phyloP scores from a whole-genome alignment of 768 basidiomycete species.

The Tubosaeta brunneosetosa region DNA sequence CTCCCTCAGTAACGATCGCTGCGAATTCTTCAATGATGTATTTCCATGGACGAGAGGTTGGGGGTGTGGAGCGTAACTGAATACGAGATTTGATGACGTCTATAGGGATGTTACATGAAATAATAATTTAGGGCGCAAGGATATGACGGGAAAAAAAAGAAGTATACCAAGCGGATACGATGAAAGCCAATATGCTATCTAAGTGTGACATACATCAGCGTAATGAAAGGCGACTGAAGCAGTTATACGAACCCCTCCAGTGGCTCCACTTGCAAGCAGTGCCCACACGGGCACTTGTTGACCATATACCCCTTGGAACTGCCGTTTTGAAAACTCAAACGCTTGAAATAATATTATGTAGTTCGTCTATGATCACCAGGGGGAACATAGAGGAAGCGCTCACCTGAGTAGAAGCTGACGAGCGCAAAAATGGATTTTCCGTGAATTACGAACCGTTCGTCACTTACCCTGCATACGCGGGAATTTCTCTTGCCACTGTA shows the following conservation, averaged over 20 bases:
- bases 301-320: constrained; percentile 62
- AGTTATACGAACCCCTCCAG: constrained; percentile 61
- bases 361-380: not conserved
- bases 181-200: constrained; percentile 69
- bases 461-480: constrained; percentile 80
- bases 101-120: constrained; percentile 19
- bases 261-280: constrained; percentile 75
- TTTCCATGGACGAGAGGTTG: constrained; percentile 63
- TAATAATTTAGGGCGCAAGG: not conserved
- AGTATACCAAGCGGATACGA: constrained; percentile 78
- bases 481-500: constrained; percentile 90
- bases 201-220: not conserved
- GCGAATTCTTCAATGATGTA: constrained; percentile 75
- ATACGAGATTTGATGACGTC: constrained; percentile 92
- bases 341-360: too few relatives aligned
- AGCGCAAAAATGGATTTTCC: not conserved
- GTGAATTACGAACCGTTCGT: not conserved
- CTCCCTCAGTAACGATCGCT: constrained; percentile 63
- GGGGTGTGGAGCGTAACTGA: constrained; percentile 73
- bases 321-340: constrained; percentile 86
- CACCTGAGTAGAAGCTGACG: constrained; percentile 65
- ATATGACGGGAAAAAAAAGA: not conserved
- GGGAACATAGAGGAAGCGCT: not conserved
- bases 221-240: not conserved
- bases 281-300: constrained; percentile 78